These are phyloP conservation scores for Candida sithepensis DNA, from an alignment of 805 yeast genomes.

Conservation along the genomic window DNA sequence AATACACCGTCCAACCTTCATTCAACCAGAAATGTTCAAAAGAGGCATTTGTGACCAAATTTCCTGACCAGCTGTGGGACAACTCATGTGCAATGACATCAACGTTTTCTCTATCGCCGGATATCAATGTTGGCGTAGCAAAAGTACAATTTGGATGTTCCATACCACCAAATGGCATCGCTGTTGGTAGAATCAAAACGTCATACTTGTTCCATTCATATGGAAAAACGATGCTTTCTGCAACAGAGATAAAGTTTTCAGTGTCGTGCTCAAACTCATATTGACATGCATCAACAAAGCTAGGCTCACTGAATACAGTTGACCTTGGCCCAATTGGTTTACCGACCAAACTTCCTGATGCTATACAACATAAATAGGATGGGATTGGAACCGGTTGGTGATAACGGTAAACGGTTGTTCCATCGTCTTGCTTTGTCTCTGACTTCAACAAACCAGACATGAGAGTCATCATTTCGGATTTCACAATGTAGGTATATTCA, in stretches of 20 bases:
- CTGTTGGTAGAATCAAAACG: slow-evolving; percentile 72
- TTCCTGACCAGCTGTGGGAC: slow-evolving; percentile 92
- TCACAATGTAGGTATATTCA: slow-evolving; percentile 52
- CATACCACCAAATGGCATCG: slow-evolving; percentile 91
- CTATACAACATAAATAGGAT: slow-evolving; percentile 77
- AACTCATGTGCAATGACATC: slow-evolving; percentile 91
- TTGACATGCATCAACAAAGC: slow-evolving; percentile 60
- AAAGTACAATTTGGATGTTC: slow-evolving; percentile 90
- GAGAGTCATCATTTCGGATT: slow-evolving; percentile 64
- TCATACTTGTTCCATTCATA: slow-evolving; percentile 87
- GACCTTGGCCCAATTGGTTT: slow-evolving; percentile 84
- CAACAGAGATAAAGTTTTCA: slow-evolving; percentile 73
- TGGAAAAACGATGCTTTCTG: slow-evolving; percentile 70
- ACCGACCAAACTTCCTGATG: slow-evolving; percentile 71
- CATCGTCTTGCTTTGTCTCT: slow-evolving; percentile 31
- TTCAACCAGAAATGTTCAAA: slow-evolving; percentile 96
- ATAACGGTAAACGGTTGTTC: slow-evolving; percentile 40
- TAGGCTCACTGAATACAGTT: slow-evolving; percentile 74
- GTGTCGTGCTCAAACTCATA: slow-evolving; percentile 79
- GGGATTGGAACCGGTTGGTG: slow-evolving; percentile 83
- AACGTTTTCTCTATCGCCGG: slow-evolving; percentile 81
- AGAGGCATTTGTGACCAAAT: slow-evolving; percentile 82
- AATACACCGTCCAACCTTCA: slow-evolving; percentile 94
- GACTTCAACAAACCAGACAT: slow-evolving; percentile 53
- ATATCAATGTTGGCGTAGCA: slow-evolving; percentile 83